Conservation (phyloP, 2,329 filamentous ascomycete species). For the Eurotiales sp. region DNA sequence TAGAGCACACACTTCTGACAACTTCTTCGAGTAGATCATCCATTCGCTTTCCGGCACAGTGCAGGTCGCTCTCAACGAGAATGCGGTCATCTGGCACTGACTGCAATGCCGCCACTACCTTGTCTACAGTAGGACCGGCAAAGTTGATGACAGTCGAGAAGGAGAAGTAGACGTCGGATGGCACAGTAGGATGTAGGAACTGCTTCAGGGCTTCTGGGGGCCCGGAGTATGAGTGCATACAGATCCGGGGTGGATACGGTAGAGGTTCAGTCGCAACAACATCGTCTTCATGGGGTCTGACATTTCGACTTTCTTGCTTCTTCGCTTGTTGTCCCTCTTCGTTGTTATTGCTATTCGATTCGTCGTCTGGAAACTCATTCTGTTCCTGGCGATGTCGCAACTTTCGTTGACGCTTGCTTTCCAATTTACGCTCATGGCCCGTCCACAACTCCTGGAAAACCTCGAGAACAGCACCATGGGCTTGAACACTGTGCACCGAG, state of each 20-base stretch:
- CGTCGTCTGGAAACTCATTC: background rate
- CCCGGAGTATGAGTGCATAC: slow-evolving; percentile 90
- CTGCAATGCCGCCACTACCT: slow-evolving; percentile 64
- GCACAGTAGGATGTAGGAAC: slow-evolving; percentile 70
- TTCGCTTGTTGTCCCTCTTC: slow-evolving; percentile 28
- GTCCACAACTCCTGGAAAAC: slow-evolving; percentile 55
- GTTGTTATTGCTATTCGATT: slow-evolving; percentile 10
- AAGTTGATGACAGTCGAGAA: slow-evolving; percentile 85
- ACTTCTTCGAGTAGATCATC: slow-evolving; percentile 72
- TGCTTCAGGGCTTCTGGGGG: slow-evolving; percentile 69
- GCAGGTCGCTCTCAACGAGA: slow-evolving; percentile 85
- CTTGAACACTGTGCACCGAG: slow-evolving; percentile 62
- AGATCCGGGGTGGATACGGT: slow-evolving; percentile 82
- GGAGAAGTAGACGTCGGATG: slow-evolving; percentile 77
- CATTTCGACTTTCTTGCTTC: slow-evolving; percentile 18
- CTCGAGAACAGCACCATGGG: slow-evolving; percentile 58
- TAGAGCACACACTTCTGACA: slow-evolving; percentile 68
- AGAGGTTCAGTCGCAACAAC: slow-evolving; percentile 31
- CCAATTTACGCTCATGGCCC: slow-evolving; percentile 41
- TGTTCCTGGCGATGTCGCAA: slow-evolving; percentile 25
- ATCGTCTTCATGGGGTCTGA: background rate
- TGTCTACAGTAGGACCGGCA: slow-evolving; percentile 46
- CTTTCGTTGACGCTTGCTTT: slow-evolving; percentile 43
- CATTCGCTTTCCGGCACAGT: slow-evolving; percentile 77
- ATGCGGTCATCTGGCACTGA: slow-evolving; percentile 73